These are phyloP conservation scores for Aspergillus sp. DNA, from an alignment of 2,329 filamentous ascomycete species.

Conservation along the genomic window DNA sequence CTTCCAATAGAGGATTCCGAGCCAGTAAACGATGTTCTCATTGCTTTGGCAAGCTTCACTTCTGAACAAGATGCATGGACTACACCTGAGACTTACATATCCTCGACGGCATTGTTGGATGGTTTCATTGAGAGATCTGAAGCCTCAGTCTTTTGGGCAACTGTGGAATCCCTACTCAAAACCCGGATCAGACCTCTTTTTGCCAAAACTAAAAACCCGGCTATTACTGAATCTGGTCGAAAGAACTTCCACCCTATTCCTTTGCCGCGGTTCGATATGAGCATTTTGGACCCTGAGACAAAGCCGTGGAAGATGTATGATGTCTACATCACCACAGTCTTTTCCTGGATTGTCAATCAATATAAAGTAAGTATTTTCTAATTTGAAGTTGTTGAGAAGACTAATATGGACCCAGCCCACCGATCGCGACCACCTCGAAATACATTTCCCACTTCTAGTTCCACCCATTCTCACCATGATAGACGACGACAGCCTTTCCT, in stretches of 20 bases:
- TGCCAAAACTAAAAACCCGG: constrained; percentile 40
- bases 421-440: constrained; percentile 35
- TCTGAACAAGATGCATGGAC: constrained; percentile 37
- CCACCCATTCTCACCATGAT: constrained; percentile 45
- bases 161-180: constrained; percentile 20
- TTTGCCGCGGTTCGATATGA: constrained; percentile 36
- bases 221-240: constrained; percentile 44
- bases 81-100: constrained; percentile 22
- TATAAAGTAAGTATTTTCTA: constrained; percentile 34
- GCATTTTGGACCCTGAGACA: constrained; percentile 33
- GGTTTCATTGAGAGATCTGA: constrained; percentile 2
- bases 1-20: constrained; percentile 21
- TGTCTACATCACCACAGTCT: constrained; percentile 36
- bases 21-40: constrained; percentile 27
- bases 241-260: constrained; percentile 44
- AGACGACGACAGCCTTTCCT: constrained; percentile 39
- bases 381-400: background rate
- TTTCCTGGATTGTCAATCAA: constrained; percentile 36
- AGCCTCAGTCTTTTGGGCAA: constrained; percentile 15
- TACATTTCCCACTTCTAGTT: constrained; percentile 46
- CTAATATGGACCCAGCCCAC: constrained; percentile 21
- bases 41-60: constrained; percentile 34
- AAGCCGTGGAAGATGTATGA: constrained; percentile 42
- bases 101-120: constrained; percentile 20
- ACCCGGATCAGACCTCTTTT: constrained; percentile 43